These are phyloP conservation scores for Euclidium syriacum DNA, from an alignment of 345 rosid species.

Conservation along the genomic window DNA sequence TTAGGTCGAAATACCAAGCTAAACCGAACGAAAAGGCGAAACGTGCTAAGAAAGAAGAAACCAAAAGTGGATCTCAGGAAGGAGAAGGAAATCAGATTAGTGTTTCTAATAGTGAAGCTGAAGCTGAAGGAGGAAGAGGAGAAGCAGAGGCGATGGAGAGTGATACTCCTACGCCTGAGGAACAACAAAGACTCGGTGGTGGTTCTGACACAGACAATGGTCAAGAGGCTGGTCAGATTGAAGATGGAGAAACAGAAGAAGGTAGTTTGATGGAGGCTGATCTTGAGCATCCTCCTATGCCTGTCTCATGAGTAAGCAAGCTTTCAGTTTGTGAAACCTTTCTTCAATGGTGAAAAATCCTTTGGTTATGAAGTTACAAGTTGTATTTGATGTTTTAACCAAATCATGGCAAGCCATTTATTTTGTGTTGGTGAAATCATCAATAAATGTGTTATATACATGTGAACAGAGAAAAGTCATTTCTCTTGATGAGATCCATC, in stretches of 20 bases:
- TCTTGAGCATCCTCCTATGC: conserved; percentile 15
- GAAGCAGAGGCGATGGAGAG: conserved; percentile 64
- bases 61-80: conserved; percentile 48
- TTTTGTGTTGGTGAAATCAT: too few relatives aligned
- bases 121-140: conserved; percentile 54
- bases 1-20: conserved; percentile 77
- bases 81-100: conserved; percentile 64
- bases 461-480: too few relatives aligned
- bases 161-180: conserved; percentile 71
- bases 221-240: conserved; percentile 73
- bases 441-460: too few relatives aligned
- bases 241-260: conserved; percentile 81
- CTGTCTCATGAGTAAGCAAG: background rate
- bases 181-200: conserved; percentile 66
- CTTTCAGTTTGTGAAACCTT: conserved; percentile 3
- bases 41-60: conserved; percentile 87
- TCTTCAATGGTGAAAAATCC: background rate
- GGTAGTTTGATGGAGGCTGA: conserved; percentile 37
- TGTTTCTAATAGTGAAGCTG: conserved; percentile 55
- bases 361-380: background rate
- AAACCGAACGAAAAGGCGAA: conserved; percentile 81
- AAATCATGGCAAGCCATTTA: background rate
- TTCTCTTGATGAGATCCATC: background rate
- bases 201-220: conserved; percentile 63
- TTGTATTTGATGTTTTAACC: background rate